Evolutionary conservation across 2,329 filamentous ascomycete species (phyloP), one percentile per base, ranked within the genome.

Genomic region (Aspergillus sp.): DNA sequence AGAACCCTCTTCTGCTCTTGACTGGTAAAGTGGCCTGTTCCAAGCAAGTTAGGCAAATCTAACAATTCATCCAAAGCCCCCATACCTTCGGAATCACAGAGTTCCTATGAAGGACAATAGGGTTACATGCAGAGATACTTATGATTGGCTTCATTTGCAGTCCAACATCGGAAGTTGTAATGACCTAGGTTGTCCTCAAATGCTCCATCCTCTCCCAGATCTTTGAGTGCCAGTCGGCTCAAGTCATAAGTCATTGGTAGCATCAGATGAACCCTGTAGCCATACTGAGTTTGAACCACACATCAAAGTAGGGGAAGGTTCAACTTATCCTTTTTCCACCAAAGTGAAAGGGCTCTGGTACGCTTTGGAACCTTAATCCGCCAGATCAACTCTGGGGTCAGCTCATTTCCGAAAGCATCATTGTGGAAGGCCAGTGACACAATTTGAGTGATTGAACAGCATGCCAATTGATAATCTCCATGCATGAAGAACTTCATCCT

Each of bases 401-500:
- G 54, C 3, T 47, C 32, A 7, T 41, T 50, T 59, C 62, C 60
- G 6, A 45, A 63, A 20, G 53, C 55, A 3, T 47, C 22, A 52
- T 63, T 51, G 2, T 48, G 47, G 42, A 61, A 63, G 39, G 59
- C 56, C 23, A 58, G 55, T 1, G 46, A 51, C 30, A 60, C 46
- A 4, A 62, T 63, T 45, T 64, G 43, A 41, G 52, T 22, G 12
- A 61, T 62, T 15, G 47, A 55, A 27, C 41, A 64, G 50, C 61
- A 63, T 53, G 41, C 58, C 13, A 64, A 30, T 54, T 63, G 42
- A 33, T 64, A 64, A 49, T 61, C 49, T n/a, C 57, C 23, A 30
- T 63, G 33, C 42, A 64, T 61, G 20, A 62, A 64, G 41, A 62
- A 62, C 49, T 61, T 62, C 5, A 55, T 62, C 54, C 56, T 60